phyloP scores from a whole-genome alignment of 2,329 filamentous ascomycete species.

The Sporothrix pseudoabietina region DNA sequence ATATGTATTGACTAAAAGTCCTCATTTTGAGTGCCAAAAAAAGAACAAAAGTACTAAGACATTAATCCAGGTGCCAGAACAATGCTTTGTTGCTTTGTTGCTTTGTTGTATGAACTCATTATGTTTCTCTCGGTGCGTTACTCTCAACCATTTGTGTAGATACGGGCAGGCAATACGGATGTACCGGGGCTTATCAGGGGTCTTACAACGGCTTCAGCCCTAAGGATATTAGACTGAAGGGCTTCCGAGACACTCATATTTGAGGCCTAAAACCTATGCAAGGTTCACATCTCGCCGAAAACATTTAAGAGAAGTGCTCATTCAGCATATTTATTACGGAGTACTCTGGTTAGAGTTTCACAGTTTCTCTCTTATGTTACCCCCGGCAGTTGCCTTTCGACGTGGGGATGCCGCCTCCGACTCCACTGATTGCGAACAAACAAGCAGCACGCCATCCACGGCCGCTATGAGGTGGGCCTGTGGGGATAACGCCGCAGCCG shows the following conservation, averaged over 20 bases:
- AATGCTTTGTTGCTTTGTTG: not conserved
- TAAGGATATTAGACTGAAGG: not conserved
- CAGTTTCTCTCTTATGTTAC: not conserved
- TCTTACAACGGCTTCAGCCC: not conserved
- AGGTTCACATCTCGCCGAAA: not conserved
- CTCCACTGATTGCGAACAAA: not conserved
- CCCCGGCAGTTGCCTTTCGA: not conserved
- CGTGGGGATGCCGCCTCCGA: not conserved
- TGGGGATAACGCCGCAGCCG: slow-evolving; percentile 13
- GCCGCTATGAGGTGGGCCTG: slow-evolving; percentile 21
- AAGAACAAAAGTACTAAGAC: too few relatives aligned
- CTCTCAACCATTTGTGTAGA: not conserved
- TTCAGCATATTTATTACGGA: too few relatives aligned
- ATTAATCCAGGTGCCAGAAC: too few relatives aligned
- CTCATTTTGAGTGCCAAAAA: too few relatives aligned
- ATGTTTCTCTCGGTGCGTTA: not conserved
- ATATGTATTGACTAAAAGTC: too few relatives aligned
- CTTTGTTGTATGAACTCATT: not conserved
- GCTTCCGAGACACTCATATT: not conserved
- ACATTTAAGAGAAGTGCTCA: not conserved
- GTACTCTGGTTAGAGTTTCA: too few relatives aligned
- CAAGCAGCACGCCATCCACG: slow-evolving; percentile 29
- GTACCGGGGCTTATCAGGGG: not conserved
- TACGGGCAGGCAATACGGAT: not conserved
- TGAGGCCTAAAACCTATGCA: not conserved